Evolutionary conservation across 257 asterid species (phyloP), one percentile per base, ranked within the genome.

Genomic region (Eucommia ulmoides): DNA sequence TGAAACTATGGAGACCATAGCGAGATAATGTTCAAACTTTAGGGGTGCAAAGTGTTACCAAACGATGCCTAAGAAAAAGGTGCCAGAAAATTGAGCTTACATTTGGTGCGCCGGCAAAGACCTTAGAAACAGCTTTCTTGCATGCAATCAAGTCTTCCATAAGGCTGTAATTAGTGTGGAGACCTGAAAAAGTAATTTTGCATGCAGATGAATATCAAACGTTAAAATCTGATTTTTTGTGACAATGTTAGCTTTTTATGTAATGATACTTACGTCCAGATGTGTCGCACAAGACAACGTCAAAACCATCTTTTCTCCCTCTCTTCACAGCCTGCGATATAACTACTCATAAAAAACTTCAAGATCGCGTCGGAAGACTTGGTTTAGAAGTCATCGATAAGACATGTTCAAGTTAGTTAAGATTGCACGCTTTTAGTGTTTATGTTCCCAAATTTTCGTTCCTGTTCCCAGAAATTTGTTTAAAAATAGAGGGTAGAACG

Each of bases 141-240:
- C 96, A 91, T 19, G 96, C 61, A 21, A 83, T 66, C 68, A 91
- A 56, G 64, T 91, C 98, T 65, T 91, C 98, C 98, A 83, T 91
- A 50, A 91, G 80, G 77, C 95, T 83, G 74, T 86, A 91, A 68
- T 91, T 86, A 51, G 99, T 81, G 64, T 86, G 99, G 70, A 91
- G 64, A 57, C 96, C 96, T 91, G 75, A 61, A 15, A 42, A 42
- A 8, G n/a, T 35, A 35, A 35, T 10, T 35, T 10, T 35, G 11
- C n/a, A 9, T 17, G 11, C n/a, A 4, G 44, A 35, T 35, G 16
- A 35, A 35, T n/a, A n/a, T 35, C 15, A 35, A 15, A 10, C 9
- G 10, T 8, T 18, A 42, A 42, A 42, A 42, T 2, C 20, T n/a
- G 7, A 42, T 6, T 42, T 16, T 11, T 2, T 10, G 44, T 2